Evolutionary conservation across 1,284 basidiomycete species (phyloP).

Genomic region (Exobasidium cylindrosporum): DNA sequence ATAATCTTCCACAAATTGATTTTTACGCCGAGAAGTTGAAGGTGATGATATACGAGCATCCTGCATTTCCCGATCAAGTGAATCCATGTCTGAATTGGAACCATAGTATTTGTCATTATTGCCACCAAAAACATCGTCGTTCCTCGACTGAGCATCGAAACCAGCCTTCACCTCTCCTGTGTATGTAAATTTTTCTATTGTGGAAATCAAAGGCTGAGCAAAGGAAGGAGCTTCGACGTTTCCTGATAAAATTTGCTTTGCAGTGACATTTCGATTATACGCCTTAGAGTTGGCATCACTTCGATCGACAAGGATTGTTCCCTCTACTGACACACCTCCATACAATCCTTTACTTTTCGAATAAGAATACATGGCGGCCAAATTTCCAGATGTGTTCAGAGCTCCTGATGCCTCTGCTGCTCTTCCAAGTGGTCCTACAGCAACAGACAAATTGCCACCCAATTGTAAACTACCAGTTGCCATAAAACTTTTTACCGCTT

Average conservation of each 20-base stretch:
- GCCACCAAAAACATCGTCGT: conserved; percentile 23
- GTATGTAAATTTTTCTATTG: conserved; percentile 38
- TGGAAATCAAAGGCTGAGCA: conserved; percentile 27
- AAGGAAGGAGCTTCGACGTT: conserved; percentile 34
- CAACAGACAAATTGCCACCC: conserved; percentile 64
- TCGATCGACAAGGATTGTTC: conserved; percentile 88
- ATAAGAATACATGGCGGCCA: conserved; percentile 87
- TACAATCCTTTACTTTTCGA: conserved; percentile 91
- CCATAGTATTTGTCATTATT: conserved; percentile 19
- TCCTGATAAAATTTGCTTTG: conserved; percentile 48
- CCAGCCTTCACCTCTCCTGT: conserved; percentile 26
- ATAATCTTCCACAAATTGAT: conserved; percentile 17
- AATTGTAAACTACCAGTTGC: conserved; percentile 84
- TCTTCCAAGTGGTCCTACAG: conserved; percentile 86
- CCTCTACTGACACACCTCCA: conserved; percentile 72
- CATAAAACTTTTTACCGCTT: conserved; percentile 81
- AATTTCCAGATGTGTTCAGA: conserved; percentile 77
- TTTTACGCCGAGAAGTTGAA: neutral
- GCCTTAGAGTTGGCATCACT: conserved; percentile 65
- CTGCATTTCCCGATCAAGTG: conserved; percentile 24
- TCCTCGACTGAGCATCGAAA: conserved; percentile 27
- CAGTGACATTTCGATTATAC: conserved; percentile 41
- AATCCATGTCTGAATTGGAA: conserved; percentile 21
- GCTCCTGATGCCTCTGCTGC: conserved; percentile 89
- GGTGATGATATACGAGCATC: conserved; percentile 5